phyloP scores from a whole-genome alignment of 2,329 filamentous ascomycete species.

The Clonostachys rhizophaga region DNA sequence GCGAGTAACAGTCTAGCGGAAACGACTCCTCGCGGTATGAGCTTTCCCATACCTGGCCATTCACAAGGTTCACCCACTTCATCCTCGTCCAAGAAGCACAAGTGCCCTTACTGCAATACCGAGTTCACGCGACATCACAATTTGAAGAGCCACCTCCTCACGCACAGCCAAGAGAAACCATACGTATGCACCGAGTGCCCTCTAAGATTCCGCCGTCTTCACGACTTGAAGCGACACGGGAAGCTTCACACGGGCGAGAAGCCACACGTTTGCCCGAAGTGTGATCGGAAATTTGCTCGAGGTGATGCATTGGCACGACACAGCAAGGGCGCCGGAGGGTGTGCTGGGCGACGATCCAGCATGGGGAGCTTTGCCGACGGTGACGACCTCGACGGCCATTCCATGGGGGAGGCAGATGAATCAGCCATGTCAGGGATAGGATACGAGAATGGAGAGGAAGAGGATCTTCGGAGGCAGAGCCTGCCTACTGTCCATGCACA shows the following conservation, averaged over 20 bases:
- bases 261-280: constrained; percentile 91
- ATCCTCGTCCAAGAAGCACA: constrained; percentile 74
- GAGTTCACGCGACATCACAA: constrained; percentile 98
- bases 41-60: constrained; percentile 46
- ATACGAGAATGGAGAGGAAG: constrained; percentile 56
- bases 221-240: constrained; percentile 92
- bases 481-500: constrained; percentile 72
- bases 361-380: constrained; percentile 78
- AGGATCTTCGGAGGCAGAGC: constrained; percentile 60
- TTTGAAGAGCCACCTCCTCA: constrained; percentile 93
- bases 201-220: constrained; percentile 84
- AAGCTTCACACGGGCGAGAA: constrained; percentile 97
- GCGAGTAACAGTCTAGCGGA: constrained; percentile 34
- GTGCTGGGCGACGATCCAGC: constrained; percentile 84
- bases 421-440: constrained; percentile 51
- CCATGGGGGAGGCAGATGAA: constrained; percentile 45
- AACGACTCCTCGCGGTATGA: constrained; percentile 47
- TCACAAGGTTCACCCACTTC: constrained; percentile 53
- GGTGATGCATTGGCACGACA: constrained; percentile 93
- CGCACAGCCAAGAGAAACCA: constrained; percentile 97
- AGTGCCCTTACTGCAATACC: constrained; percentile 92
- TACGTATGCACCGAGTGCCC: constrained; percentile 93
- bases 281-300: constrained; percentile 88
- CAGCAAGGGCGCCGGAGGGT: constrained; percentile 92
- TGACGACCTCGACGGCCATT: constrained; percentile 59